Evolutionary conservation across 108 stramenopile species (phyloP), one percentile per base, ranked within the genome.

Genomic region (Pelagomonas calceolata): DNA sequence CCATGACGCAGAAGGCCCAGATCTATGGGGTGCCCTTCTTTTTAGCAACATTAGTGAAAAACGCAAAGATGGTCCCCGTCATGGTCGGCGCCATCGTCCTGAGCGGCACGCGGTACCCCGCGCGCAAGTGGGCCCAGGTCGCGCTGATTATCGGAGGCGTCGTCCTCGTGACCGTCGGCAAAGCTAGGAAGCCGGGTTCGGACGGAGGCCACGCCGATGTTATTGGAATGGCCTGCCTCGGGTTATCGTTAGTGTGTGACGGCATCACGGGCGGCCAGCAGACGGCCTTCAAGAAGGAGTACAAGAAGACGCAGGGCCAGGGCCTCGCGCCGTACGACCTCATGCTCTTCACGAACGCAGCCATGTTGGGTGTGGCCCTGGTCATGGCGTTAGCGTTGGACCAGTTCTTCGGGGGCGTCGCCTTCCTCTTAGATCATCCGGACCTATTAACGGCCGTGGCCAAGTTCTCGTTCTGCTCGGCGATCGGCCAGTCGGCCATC

Each of bases 401-500:
- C 68, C 90, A 94, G 81, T 30, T 91, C 64, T 75, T 76, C 39
- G 65, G 85, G 33, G 94, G 91, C 60, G 64, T 87, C n/a, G 80
- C 82, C 29, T 95, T 87, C 76, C 81, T 89, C 80, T 33, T 83
- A 12, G 88, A 73, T 26, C 91, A 95, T 72, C 94, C 91, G n/a
- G 88, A 89, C 63, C 87, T 96, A 67, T 64, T 93, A 46, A 75
- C 75, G 77, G 93, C 94, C 71, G 88, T 95, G 67, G 72, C 87
- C 76, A 89, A 88, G 70, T 98, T 96, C 78, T 86, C 94, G 34
- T 65, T 91, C 32, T 94, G 95, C 77, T 92, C 92, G 7, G 96
- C 98, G 18, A 83, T 94, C 36, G 98, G 98, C 7, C 98, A 99
- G 81, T 92, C 90, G 71, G 97, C 96, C 84, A 97, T 99, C 84